Conservation (phyloP, 805 yeast genomes). For the Lachancea quebecensis region DNA sequence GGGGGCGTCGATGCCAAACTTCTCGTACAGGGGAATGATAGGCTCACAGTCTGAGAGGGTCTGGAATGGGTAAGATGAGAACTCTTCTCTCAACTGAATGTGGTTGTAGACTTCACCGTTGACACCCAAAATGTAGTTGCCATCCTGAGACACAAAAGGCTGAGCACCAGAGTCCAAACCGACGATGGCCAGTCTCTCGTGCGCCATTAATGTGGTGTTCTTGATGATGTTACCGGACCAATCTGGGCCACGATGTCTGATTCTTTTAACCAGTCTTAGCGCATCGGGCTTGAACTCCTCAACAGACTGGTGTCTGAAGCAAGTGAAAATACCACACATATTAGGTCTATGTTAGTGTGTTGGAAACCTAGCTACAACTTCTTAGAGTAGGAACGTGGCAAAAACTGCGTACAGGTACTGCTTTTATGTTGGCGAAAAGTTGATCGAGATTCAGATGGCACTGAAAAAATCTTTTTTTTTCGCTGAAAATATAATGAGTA, state of each 20-base stretch:
- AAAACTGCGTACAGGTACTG: too few relatives aligned
- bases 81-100: slow-evolving; percentile 74
- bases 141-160: slow-evolving; percentile 83
- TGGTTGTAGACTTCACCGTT: slow-evolving; percentile 99
- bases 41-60: slow-evolving; percentile 96
- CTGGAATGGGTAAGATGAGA: slow-evolving; percentile 66
- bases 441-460: too few relatives aligned
- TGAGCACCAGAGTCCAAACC: slow-evolving; percentile 98
- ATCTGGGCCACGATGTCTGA: slow-evolving; percentile 99
- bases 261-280: slow-evolving; percentile 80
- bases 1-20: slow-evolving; percentile 87
- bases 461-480: too few relatives aligned
- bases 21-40: slow-evolving; percentile 84
- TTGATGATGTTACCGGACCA: slow-evolving; percentile 88
- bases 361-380: too few relatives aligned
- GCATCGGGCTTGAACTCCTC: slow-evolving; percentile 81
- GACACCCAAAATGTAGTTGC: slow-evolving; percentile 67
- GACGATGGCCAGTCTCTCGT: slow-evolving; percentile 95
- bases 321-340: slow-evolving; percentile 99
- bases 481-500: too few relatives aligned
- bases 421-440: too few relatives aligned
- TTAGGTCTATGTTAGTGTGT: not conserved
- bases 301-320: slow-evolving; percentile 73
- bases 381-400: too few relatives aligned
- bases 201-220: slow-evolving; percentile 78